phyloP scores from a whole-genome alignment of 768 basidiomycete genomes.

The Lanmaoa pseudosensibilis region DNA sequence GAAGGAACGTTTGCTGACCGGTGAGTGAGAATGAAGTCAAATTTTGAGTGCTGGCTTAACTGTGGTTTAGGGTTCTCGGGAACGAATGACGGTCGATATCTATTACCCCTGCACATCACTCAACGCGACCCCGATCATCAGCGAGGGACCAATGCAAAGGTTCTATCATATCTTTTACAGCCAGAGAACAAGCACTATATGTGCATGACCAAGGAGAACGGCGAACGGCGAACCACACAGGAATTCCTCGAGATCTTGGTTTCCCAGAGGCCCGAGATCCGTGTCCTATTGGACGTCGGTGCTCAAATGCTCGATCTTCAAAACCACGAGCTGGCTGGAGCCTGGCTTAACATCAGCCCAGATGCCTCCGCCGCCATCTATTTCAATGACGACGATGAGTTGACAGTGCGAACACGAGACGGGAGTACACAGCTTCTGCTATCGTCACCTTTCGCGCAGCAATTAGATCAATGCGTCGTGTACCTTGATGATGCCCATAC shows the following conservation, averaged over 20 bases:
- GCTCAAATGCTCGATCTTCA: slow-evolving; percentile 53
- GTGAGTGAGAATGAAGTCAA: neutral
- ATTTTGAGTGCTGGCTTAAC: neutral
- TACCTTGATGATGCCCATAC: slow-evolving; percentile 56
- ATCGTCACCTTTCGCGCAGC: slow-evolving; percentile 17
- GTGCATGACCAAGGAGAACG: slow-evolving; percentile 12
- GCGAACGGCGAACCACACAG: slow-evolving; percentile 9
- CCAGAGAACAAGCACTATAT: slow-evolving; percentile 42
- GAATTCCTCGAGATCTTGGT: slow-evolving; percentile 35
- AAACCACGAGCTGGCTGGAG: slow-evolving; percentile 39
- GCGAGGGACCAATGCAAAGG: slow-evolving; percentile 39
- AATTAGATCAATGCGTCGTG: slow-evolving; percentile 42
- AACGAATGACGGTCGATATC: slow-evolving; percentile 49
- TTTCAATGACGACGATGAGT: slow-evolving; percentile 28
- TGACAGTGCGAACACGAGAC: neutral
- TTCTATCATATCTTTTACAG: slow-evolving; percentile 19
- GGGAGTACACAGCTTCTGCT: neutral
- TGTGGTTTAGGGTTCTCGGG: slow-evolving; percentile 43
- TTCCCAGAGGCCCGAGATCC: slow-evolving; percentile 34
- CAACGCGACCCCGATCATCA: slow-evolving; percentile 32
- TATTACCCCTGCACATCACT: slow-evolving; percentile 18
- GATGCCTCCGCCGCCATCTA: slow-evolving; percentile 44
- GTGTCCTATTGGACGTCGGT: slow-evolving; percentile 52
- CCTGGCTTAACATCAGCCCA: slow-evolving; percentile 13
- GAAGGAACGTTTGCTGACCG: slow-evolving; percentile 19